Evolutionary conservation across 2,329 filamentous ascomycete genomes (phyloP), one percentile per base, ranked within the genome.

Genomic region (Trichoderma afroharzianum): DNA sequence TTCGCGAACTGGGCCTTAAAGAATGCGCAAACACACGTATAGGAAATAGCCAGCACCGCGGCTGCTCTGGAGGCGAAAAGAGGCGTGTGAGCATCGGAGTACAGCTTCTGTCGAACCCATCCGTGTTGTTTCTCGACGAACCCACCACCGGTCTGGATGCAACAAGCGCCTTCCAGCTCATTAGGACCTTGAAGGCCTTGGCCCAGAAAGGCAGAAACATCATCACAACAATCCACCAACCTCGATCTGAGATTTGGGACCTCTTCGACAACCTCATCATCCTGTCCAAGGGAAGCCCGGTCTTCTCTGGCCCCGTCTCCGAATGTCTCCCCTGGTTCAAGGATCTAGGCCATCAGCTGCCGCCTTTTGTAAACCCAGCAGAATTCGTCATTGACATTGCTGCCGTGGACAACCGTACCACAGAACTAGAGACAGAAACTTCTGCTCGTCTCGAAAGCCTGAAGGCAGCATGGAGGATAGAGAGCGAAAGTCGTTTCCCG

Each of bases 51-150:
- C 86, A 88, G 64, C 91, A 93, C 76, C 90, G 92, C 59, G 92
- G 92, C 0, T 94, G 92, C 76, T 94, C 91, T 59, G 92, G 93
- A 0, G 93, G 92, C 3, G 93, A 95, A 79, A 94, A 94, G 82
- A 85, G 92, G 73, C 84, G 92, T 36, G 91, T 91, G 0, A 93
- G 91, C 73, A 92, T 95, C 62, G 92, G 92, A 3, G 92, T 95
- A 5, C 92, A 94, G 79, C 84, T 95, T 70, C 83, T 95, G n/a
- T 89, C 91, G 5, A 95, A 94, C 77, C 92, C 93, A 1, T 93
- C 91, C 6, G 87, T 95, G 1, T 81, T 95, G 7, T 94, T 93
- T 78, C 86, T 94, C 26, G 93, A 95, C 76, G 93, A 95, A 76
- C 92, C 92, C 0, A 95, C 93, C 0, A 94, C 92, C 1, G 92